Percentiles rank a stretch among this genome's conserved stretches.
Evolutionary conservation across 345 rosid species (phyloP).

Genomic region (Citrus trifoliata): DNA sequence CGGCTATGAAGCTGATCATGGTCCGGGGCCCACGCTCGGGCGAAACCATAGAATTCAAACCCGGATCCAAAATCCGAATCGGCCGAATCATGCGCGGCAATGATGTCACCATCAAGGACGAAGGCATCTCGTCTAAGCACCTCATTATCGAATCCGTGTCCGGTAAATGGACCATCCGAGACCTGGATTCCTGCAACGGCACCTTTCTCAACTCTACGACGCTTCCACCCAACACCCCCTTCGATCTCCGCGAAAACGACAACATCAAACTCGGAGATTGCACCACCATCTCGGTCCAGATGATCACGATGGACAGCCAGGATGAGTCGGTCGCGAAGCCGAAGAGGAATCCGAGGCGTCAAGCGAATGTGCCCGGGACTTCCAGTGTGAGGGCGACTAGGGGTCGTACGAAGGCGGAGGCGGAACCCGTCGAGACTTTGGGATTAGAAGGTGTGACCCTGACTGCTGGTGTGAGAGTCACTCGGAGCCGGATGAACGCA

Average conservation of each 20-base stretch:
- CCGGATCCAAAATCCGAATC: slow-evolving; percentile 47
- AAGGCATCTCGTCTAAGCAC: slow-evolving; percentile 85
- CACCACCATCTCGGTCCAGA: slow-evolving; percentile 48
- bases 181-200: slow-evolving; percentile 86
- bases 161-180: slow-evolving; percentile 62
- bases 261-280: slow-evolving; percentile 71
- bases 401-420: neutral
- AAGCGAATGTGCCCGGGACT: neutral
- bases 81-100: slow-evolving; percentile 84
- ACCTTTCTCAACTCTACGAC: slow-evolving; percentile 47
- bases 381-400: slow-evolving; percentile 10
- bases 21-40: slow-evolving; percentile 69
- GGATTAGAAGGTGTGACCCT: neutral
- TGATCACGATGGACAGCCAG: slow-evolving; percentile 16
- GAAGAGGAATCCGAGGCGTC: slow-evolving; percentile 33
- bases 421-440: neutral
- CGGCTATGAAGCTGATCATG: slow-evolving; percentile 44
- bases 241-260: slow-evolving; percentile 56
- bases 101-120: slow-evolving; percentile 58
- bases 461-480: neutral
- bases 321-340: slow-evolving; percentile 25
- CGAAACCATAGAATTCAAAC: slow-evolving; percentile 47
- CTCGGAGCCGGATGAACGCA: neutral
- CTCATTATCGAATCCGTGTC: slow-evolving; percentile 50
- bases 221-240: slow-evolving; percentile 38